Conservation (phyloP, 2,329 filamentous ascomycete species). For the Trichoderma citrinoviride region DNA sequence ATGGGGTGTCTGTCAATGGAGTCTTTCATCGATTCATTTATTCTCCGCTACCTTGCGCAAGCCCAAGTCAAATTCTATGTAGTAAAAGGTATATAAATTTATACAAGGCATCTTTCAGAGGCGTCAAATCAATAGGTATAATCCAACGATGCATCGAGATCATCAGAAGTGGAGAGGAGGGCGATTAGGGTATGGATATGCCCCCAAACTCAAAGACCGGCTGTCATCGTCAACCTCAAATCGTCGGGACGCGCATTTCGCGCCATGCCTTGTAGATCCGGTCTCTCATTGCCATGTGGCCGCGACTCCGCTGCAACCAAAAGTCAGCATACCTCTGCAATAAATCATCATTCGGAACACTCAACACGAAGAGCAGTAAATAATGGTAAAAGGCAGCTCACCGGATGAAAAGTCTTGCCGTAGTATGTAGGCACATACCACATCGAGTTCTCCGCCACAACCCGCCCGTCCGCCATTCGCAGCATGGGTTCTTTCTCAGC, state of each 20-base stretch:
- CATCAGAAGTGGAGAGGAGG: no score
- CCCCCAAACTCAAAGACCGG: neutral
- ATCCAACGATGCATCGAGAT: no score
- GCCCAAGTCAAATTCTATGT: neutral
- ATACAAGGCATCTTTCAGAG: neutral
- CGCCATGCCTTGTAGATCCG: constrained; percentile 28
- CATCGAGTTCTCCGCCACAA: constrained; percentile 38
- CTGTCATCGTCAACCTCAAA: neutral
- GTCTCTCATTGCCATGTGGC: constrained; percentile 38
- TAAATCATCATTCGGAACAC: neutral
- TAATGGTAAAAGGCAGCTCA: constrained; percentile 22
- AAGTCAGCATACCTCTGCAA: neutral
- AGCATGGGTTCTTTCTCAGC: constrained; percentile 37
- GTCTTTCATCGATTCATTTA: neutral
- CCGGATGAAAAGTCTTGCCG: constrained; percentile 47
- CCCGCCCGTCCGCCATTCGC: constrained; percentile 29
- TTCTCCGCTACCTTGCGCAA: neutral
- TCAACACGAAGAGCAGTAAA: neutral
- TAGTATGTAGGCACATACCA: constrained; percentile 49
- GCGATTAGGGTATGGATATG: no score
- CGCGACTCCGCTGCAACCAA: constrained; percentile 34
- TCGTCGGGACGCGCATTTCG: constrained; percentile 3
- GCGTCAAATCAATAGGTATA: no score
- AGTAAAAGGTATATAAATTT: neutral
- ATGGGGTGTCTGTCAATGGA: neutral